Evolutionary conservation across 2,329 filamentous ascomycete genomes (phyloP), one percentile per base, ranked within the genome.

Genomic region (Zasmidium cellare): DNA sequence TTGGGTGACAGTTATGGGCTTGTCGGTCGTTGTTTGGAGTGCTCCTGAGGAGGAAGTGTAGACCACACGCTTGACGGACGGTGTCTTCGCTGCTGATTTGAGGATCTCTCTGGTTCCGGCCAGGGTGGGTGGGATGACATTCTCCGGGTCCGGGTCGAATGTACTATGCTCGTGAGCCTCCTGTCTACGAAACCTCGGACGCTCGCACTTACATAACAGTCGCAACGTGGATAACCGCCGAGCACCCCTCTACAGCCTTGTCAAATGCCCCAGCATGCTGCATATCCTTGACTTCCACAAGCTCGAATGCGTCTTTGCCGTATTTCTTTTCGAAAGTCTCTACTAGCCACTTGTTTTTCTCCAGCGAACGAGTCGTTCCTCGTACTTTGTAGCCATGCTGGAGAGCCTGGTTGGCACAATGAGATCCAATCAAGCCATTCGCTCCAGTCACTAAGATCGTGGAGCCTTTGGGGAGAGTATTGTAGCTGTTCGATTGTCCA

Each of bases 201-300:
- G 14, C 16, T n/a, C n/a, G 24, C 2, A 18, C 24, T 20, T 19
- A 31, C 2, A 79, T 46, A 12, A 76, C 70, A 11, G 75, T 74
- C 0, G 81, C 80, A 7, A 79, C 67, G 62, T 82, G 80, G 18
- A 75, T 67, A 48, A 82, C 71, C 3, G 76, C 78, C 1, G 72
- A 66, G n/a, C 72, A 71, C 12, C 75, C 74, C 52, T 62, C 57
- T 18, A 65, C 55, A 6, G 61, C 63, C 11, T 55, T 55, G 57
- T 67, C 59, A 55, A 63, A 66, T 9, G 65, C 65, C 14, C 56
- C 61, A 18, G 57, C 52, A 9, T 41, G 24, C 31, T 55, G 46
- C 62, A 67, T 63, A 53, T 68, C 63, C 14, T 54, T 44, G 3
- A 68, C 63, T 3, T 71, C 57, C 3, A 75, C 68, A 2, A 76